Evolutionary conservation across 768 basidiomycete genomes (phyloP).

Genomic region (Suillus plorans): DNA sequence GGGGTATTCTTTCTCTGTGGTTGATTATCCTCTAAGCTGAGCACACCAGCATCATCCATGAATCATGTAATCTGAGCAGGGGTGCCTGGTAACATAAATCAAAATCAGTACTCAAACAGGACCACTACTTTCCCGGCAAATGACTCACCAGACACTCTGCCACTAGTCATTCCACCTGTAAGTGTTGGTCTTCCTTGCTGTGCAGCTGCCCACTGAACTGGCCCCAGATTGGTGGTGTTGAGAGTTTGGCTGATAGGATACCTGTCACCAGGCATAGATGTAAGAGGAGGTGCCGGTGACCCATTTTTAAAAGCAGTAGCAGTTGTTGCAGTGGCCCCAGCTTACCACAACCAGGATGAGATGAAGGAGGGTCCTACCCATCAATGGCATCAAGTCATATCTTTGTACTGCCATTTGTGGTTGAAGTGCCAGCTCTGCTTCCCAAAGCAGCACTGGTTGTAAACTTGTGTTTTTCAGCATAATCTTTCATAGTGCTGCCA

Average conservation of each 20-base stretch:
- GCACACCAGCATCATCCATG: constrained; percentile 57
- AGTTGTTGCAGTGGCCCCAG: constrained; percentile 13
- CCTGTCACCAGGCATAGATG: constrained; percentile 37
- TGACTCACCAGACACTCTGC: constrained; percentile 61
- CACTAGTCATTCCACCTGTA: constrained; percentile 68
- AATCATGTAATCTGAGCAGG: constrained; percentile 70
- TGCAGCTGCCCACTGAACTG: constrained; percentile 60
- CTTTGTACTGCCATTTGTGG: neutral
- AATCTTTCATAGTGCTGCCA: neutral
- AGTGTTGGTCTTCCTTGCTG: constrained; percentile 68
- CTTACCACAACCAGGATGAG: constrained; percentile 1
- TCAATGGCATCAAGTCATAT: neutral
- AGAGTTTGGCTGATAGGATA: constrained; percentile 69
- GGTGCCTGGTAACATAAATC: constrained; percentile 45
- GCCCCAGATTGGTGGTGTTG: constrained; percentile 58
- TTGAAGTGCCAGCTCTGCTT: constrained; percentile 11
- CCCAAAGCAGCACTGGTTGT: constrained; percentile 13
- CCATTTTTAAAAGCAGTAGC: constrained; percentile 28
- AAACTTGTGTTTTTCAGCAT: constrained; percentile 44
- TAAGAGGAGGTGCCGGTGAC: constrained; percentile 37
- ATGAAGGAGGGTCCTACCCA: neutral
- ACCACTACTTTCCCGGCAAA: neutral
- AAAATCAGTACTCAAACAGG: neutral
- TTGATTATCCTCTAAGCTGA: constrained; percentile 64
- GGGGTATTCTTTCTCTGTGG: constrained; percentile 70